Base-by-base conservation (phyloP, 352 stramenopile genomes). In the Pythium aristosporum region DNA sequence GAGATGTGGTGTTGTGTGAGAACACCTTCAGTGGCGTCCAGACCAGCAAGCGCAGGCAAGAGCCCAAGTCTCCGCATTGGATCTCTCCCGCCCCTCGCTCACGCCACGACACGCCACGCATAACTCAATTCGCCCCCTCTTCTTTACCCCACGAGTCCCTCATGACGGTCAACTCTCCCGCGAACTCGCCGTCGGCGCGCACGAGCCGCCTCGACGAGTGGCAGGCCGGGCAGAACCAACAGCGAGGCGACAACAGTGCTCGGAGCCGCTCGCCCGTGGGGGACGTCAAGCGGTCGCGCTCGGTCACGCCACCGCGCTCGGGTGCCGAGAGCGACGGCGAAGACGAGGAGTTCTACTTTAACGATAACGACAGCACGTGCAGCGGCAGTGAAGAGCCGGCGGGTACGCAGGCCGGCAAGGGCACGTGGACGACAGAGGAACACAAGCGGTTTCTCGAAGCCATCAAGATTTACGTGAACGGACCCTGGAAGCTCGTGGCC, bases 381-480 rank as follows among this genome's bases (percentile, higher is more conserved):
- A 65, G 57, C 51, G 63, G 63, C 42, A 65, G 51, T 25, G 63
- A 70, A 36, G 56, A 64, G 48, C 54, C 54, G 34, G 62, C 34
- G 8, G 34, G 34, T 7, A 39, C 55, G 56, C 46, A 65, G 53
- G 49, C 63, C 16, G 64, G 64, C 46, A 71, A 71, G 25, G 80
- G 80, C 43, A 72, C 86, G 32, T 89, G 82, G 82, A 87, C 71
- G 28, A 76, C 73, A 30, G 75, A 88, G 20, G 82, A 91, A 67
- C 82, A 89, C 62, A 60, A 73, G 28, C 73, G 75, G n/a, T 91
- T 91, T 62, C 72, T 92, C 18, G 78, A 90, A 21, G 81, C 75
- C 9, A 89, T 89, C 55, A 82, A 86, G 71, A 82, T 88, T 46
- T 91, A 89, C 67, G 30, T 74, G 47, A 88, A 84, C 37, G 80